Evolutionary conservation across 2,329 filamentous ascomycete species (phyloP).

Genomic region (Fusarium euwallaceae): DNA sequence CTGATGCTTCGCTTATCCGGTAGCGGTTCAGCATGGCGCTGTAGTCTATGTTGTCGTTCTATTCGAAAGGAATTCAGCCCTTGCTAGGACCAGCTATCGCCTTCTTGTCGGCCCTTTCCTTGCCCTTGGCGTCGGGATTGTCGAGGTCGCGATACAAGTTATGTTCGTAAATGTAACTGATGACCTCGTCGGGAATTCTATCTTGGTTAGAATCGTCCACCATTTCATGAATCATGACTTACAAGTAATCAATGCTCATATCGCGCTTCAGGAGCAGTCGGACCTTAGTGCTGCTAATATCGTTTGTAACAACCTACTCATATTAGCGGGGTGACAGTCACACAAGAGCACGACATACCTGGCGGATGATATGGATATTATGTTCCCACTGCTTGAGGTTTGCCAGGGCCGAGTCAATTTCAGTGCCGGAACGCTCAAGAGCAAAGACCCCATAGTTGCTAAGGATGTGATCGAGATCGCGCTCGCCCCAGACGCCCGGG

Average conservation of each 20-base stretch:
- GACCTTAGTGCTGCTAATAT: conserved; percentile 86
- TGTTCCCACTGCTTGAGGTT: conserved; percentile 85
- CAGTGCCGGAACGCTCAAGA: conserved; percentile 88
- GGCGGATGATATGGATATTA: conserved; percentile 87
- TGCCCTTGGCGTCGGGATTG: conserved; percentile 43
- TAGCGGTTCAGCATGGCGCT: conserved; percentile 7
- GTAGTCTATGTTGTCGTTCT: conserved; percentile 19
- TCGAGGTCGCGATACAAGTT: conserved; percentile 70
- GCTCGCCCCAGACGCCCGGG: conserved; percentile 83
- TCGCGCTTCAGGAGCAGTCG: conserved; percentile 82
- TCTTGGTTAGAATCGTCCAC: neutral
- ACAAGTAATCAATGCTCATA: conserved; percentile 82
- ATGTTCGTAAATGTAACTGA: conserved; percentile 79
- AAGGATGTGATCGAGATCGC: conserved; percentile 90
- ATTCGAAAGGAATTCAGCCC: conserved; percentile 38
- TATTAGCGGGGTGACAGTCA: conserved; percentile 23
- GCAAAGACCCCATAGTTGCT: conserved; percentile 87
- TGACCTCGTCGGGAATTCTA: conserved; percentile 76
- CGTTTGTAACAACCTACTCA: conserved; percentile 78
- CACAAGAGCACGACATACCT: conserved; percentile 39
- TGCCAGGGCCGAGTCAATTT: conserved; percentile 89
- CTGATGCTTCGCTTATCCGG: conserved; percentile 15
- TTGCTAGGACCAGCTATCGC: conserved; percentile 44
- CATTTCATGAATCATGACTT: conserved; percentile 19
- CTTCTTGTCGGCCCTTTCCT: conserved; percentile 34